Base-by-base conservation (phyloP, 2,329 filamentous ascomycete species). In the Penicillium sp. region DNA sequence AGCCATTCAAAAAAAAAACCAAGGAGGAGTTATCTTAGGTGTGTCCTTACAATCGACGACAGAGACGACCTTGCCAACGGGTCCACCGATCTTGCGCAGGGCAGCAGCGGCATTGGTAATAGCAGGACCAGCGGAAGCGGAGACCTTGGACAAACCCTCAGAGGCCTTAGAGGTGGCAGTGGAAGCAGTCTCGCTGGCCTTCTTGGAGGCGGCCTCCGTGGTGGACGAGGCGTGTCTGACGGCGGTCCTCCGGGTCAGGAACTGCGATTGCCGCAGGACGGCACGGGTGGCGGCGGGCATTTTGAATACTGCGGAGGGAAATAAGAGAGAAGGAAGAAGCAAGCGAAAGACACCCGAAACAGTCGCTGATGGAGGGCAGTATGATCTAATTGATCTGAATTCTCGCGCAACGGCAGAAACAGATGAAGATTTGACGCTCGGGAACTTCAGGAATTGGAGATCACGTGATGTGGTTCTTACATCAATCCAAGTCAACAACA, bases 81-180 rank as follows among this genome's bases (percentile, higher is more conserved):
- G 83, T 65, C 92, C 92, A 66, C 90, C 91, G 69, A 91, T 80
- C 75, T 83, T 87, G 70, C 82, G 78, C 62, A 95, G 74, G 50
- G 87, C 83, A 66, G 75, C 81, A 49, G 87, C 87, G 62, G 87
- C 88, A 68, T 82, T 84, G 62, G 81, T 79, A 63, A 95, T 78
- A 54, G 84, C 88, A 54, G 88, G 85, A 49, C 88, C 88, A 62
- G 90, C 91, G 46, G 88, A 84, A 63, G 87, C 84, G 57, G 86
- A 79, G 64, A 93, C 91, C 68, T 84, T 84, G 63, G 87, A 89
- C 47, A 96, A 82, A 58, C 90, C 89, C 75, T 95, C 80, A 58
- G 84, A 80, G 51, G 89, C 90, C 80, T 89, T 89, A 25, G 72
- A 71, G 18, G 66, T 67, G 49, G 67, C 63, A 39, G 69, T 67